phyloP scores from a whole-genome alignment of 1,284 basidiomycete genomes.

The Ustilago loliicola region DNA sequence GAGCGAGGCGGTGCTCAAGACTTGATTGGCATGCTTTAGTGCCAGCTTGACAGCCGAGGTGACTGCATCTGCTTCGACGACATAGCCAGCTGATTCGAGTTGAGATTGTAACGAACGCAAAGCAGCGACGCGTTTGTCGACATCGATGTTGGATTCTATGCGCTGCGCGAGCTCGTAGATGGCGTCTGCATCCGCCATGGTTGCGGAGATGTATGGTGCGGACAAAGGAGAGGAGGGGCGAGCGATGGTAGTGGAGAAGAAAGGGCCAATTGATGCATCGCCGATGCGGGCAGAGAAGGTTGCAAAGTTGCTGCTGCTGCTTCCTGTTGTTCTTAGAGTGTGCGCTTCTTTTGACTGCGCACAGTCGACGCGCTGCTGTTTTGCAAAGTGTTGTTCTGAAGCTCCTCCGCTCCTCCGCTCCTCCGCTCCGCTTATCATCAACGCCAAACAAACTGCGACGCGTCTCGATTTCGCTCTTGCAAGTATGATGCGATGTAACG shows the following conservation, averaged over 20 bases:
- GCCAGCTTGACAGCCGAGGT: slow-evolving; percentile 76
- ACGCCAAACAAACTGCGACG: slow-evolving; percentile 15
- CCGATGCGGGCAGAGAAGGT: neutral
- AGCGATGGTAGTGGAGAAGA: neutral
- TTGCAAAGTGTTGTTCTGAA: slow-evolving; percentile 21
- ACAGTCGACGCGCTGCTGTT: neutral
- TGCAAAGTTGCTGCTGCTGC: neutral
- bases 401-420: slow-evolving; percentile 1
- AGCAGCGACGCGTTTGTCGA: slow-evolving; percentile 48
- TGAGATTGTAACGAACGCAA: slow-evolving; percentile 41
- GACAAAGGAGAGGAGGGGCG: neutral
- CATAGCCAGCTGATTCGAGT: slow-evolving; percentile 38
- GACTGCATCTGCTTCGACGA: slow-evolving; percentile 56
- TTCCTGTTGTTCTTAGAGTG: neutral
- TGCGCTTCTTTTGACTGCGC: slow-evolving; percentile 5
- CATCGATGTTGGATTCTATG: slow-evolving; percentile 49
- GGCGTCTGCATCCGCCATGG: slow-evolving; percentile 48
- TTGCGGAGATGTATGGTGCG: neutral
- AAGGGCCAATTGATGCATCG: slow-evolving; percentile 1
- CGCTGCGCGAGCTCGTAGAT: slow-evolving; percentile 48
- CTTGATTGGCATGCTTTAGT: slow-evolving; percentile 83
- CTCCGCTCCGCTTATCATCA: slow-evolving; percentile 8
- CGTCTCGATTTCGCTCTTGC: slow-evolving; percentile 10
- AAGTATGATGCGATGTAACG: neutral
- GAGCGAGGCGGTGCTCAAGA: slow-evolving; percentile 73